Evolutionary conservation across 75 land plant species (phyloP).

Genomic region (Pinus taeda): DNA sequence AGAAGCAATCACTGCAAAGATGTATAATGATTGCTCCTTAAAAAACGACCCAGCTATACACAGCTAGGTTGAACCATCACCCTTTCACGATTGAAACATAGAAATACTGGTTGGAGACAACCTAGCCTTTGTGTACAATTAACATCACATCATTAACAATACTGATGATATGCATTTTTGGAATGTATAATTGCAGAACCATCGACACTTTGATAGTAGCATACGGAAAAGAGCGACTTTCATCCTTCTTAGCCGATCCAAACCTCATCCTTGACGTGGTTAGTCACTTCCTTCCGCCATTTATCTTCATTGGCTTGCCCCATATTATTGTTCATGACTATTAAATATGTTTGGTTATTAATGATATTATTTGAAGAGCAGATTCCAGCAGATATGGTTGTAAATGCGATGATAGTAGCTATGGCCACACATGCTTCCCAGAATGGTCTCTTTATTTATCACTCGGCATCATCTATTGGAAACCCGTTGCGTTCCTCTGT

Average conservation of each 20-base stretch:
- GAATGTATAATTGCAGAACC: conserved; percentile 36
- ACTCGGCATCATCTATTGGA: conserved; percentile 58
- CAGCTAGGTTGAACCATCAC: no score
- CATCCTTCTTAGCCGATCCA: conserved; percentile 64
- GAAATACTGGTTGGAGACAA: no score
- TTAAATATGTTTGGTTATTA: no score
- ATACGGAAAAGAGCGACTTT: conserved; percentile 64
- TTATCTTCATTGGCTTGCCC: no score
- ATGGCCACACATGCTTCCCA: conserved; percentile 45
- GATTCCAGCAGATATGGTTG: conserved; percentile 85
- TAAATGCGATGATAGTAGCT: conserved; percentile 61
- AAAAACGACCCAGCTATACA: no score
- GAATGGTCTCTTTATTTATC: conserved; percentile 40
- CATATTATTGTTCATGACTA: no score
- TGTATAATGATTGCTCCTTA: no score
- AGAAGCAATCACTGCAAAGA: no score
- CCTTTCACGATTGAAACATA: no score
- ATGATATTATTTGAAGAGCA: conserved; percentile 7
- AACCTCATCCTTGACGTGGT: conserved; percentile 65
- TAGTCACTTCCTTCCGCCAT: neutral
- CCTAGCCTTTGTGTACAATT: no score
- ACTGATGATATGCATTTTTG: neutral
- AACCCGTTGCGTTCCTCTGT: conserved; percentile 40
- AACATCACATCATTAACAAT: no score
- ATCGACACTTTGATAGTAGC: conserved; percentile 68